Evolutionary conservation across 345 rosid genomes (phyloP), one percentile per base, ranked within the genome.

Genomic region (Punica granatum): DNA sequence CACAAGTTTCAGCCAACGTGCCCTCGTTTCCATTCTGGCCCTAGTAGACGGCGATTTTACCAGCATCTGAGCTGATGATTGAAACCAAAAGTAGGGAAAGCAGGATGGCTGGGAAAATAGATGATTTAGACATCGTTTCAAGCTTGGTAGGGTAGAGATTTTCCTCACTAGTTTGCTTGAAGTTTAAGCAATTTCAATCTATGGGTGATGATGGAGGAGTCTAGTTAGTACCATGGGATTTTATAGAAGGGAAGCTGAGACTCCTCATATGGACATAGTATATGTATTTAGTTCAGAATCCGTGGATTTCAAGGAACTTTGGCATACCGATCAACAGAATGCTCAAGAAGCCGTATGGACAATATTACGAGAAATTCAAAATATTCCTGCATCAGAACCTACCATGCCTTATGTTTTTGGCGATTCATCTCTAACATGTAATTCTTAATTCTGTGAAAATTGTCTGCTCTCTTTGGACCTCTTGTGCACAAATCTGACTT

Each of bases 11-110:
- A 13, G 66, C 32, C 7, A 63, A 28, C 4, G 66, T 36, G 42
- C 66, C 48, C 21, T 63, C 49, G 1, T 63, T 36, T n/a, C 66
- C 66, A 15, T 63, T 63, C 46, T 39, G 66, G 19, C 32, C 66
- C 66, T 48, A 63, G 33, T 63, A 63, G 42, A 37, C 21, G 10
- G 66, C 19, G n/a, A 63, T 63, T 36, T 42, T 42, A 37, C 48
- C 66, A 25, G 31, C 66, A n/a, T 63, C 48, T 36, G 66, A 48
- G 11, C 30, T 12, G 25, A 37, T 35, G 25, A 63, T 15, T 7
- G 28, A 51, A n/a, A 51, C 21, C 2, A 23, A 2, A 13, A 56
- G 4, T 10, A 56, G 33, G 32, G 33, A 26, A 56, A 28, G 25
- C 61, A 56, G 30, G 34, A 26, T 6, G 1, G 11, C 33, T 12